A percentile compares a stretch with the other conserved stretches of the same genome.
Evolutionary conservation across 306 rosid genomes (phyloP).

Genomic region (Herpetospermum pedunculosum): DNA sequence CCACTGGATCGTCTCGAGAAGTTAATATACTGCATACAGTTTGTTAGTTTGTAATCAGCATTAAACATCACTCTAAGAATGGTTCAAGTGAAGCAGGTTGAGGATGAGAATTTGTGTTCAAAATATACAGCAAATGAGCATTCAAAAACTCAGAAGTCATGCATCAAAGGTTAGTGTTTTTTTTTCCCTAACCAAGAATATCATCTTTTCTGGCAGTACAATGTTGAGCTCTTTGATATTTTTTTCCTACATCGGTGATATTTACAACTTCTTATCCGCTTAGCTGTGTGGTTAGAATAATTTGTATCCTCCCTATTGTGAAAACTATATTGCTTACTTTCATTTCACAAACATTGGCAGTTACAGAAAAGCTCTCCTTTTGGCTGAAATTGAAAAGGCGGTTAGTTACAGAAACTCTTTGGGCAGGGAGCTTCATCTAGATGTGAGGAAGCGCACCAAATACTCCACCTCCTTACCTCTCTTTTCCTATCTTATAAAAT

Average conservation of each 20-base stretch:
- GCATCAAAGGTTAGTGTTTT: not conserved
- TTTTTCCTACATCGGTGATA: not conserved
- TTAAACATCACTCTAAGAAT: not conserved
- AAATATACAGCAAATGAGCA: not conserved
- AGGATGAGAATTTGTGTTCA: not conserved
- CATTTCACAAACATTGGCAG: not conserved
- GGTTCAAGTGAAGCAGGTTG: not conserved
- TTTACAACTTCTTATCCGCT: not conserved
- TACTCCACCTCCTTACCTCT: not conserved
- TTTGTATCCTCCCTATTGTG: not conserved
- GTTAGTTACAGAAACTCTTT: too few species aligned
- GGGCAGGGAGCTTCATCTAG: not conserved
- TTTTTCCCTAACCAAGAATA: not conserved
- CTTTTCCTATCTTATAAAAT: not conserved
- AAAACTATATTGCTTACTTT: not conserved
- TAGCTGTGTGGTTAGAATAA: not conserved
- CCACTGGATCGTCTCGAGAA: not conserved
- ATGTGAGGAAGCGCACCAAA: not conserved
- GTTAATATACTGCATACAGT: not conserved
- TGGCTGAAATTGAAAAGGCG: too few species aligned
- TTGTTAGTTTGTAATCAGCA: not conserved
- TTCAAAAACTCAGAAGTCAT: not conserved
- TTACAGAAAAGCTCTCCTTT: too few species aligned
- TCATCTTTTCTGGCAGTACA: not conserved
- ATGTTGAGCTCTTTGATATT: not conserved